Conservation (phyloP, 306 rosid species). For the Trifolium dubium region DNA sequence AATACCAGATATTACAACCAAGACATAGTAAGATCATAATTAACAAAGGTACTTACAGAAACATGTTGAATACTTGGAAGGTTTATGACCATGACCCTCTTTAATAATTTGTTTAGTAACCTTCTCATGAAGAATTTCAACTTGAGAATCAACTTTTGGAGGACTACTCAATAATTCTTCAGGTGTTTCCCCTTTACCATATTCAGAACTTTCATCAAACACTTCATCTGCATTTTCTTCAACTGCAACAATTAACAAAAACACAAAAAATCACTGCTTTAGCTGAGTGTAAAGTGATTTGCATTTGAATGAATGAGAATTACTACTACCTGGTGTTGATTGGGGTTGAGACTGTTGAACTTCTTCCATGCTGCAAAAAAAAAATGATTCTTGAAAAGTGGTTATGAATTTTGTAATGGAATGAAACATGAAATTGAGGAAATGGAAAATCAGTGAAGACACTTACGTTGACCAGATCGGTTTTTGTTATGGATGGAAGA, state of each 20-base stretch:
- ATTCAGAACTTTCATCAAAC: conserved; percentile 61
- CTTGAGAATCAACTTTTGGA: conserved; percentile 81
- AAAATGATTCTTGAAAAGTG: no score
- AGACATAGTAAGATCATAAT: not conserved
- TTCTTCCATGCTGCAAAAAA: conserved; percentile 60
- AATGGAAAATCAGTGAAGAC: not conserved
- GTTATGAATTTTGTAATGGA: conserved; percentile 15
- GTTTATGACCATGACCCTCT: conserved; percentile 86
- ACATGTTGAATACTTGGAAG: conserved; percentile 92
- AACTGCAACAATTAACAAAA: conserved; percentile 44
- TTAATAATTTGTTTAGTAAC: conserved; percentile 81
- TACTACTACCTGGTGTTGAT: conserved; percentile 43
- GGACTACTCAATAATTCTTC: conserved; percentile 60
- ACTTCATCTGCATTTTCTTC: conserved; percentile 66
- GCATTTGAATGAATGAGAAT: not conserved
- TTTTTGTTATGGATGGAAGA: conserved; percentile 38
- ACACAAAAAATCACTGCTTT: not conserved
- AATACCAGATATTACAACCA: conserved; percentile 2
- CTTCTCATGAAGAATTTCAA: conserved; percentile 77
- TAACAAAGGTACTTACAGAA: conserved; percentile 63
- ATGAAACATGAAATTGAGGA: not conserved
- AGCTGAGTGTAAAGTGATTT: no score
- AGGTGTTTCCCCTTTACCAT: conserved; percentile 66
- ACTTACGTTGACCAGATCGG: conserved; percentile 36
- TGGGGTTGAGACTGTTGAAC: conserved; percentile 56